A percentile compares a stretch with the other conserved stretches of the same genome.
Conservation (phyloP, 176 grass and related monocot genomes). For the Carex littledalei region DNA sequence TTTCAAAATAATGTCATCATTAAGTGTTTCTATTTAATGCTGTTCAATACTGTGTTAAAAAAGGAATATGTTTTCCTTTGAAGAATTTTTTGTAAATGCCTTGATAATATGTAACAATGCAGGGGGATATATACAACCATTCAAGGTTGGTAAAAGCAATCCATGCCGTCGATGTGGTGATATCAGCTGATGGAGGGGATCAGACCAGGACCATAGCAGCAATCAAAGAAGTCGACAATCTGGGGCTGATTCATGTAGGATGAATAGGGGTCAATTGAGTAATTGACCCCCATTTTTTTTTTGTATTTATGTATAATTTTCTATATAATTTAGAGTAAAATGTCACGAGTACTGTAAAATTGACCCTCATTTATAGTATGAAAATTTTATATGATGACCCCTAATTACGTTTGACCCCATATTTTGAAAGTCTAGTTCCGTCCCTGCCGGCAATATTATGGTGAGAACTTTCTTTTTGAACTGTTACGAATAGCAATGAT, state of each 20-base stretch:
- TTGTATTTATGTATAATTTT: no score
- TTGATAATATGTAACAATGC: background rate
- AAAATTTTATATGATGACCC: no score
- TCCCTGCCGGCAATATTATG: slow-evolving; percentile 10
- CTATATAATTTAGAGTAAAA: no score
- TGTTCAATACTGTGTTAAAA: background rate
- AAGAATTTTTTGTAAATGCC: background rate
- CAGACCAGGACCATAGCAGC: slow-evolving; percentile 23
- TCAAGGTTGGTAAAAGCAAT: slow-evolving; percentile 20
- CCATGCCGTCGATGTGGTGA: slow-evolving; percentile 27
- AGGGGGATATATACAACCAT: slow-evolving; percentile 30
- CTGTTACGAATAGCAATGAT: background rate
- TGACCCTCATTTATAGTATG: no score
- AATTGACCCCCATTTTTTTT: no score
- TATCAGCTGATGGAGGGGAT: slow-evolving; percentile 14
- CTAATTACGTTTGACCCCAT: no score
- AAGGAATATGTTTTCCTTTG: background rate
- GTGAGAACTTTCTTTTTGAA: background rate
- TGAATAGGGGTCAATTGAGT: no score
- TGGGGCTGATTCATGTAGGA: no score
- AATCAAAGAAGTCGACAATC: slow-evolving; percentile 12
- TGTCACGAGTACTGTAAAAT: no score
- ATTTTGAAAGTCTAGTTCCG: no score
- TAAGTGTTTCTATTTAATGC: no score
- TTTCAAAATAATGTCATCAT: no score